Conservation (phyloP, 1,284 basidiomycete genomes). For the Exobasidium cylindrosporum region DNA sequence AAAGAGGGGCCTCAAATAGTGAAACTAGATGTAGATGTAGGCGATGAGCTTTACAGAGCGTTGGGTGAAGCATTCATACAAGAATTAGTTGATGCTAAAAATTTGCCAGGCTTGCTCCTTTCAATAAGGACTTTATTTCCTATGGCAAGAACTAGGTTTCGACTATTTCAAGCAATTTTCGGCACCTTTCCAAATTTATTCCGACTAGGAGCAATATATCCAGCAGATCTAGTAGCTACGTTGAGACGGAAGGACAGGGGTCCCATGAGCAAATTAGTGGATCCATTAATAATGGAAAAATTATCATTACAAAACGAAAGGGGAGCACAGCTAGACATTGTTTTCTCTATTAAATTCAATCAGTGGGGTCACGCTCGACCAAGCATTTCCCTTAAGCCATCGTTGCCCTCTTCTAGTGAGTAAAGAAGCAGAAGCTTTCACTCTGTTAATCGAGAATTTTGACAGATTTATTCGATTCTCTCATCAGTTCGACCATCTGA, state of each 20-base stretch:
- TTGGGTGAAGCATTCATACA: neutral
- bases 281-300: neutral
- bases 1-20: neutral
- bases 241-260: neutral
- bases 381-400: neutral
- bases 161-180: neutral
- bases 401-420: neutral
- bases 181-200: neutral
- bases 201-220: neutral
- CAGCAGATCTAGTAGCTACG: neutral
- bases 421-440: neutral
- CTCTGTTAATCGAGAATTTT: too few relatives aligned
- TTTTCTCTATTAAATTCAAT: neutral
- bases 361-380: neutral
- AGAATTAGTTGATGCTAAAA: neutral
- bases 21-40: neutral
- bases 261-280: neutral
- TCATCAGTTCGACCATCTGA: neutral
- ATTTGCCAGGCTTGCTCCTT: neutral
- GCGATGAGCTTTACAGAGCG: neutral
- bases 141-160: neutral
- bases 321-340: constrained; percentile 1
- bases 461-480: too few relatives aligned
- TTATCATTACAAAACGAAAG: neutral
- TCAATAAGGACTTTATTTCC: neutral